Conservation (phyloP, 306 rosid species). For the Prunus mira region DNA sequence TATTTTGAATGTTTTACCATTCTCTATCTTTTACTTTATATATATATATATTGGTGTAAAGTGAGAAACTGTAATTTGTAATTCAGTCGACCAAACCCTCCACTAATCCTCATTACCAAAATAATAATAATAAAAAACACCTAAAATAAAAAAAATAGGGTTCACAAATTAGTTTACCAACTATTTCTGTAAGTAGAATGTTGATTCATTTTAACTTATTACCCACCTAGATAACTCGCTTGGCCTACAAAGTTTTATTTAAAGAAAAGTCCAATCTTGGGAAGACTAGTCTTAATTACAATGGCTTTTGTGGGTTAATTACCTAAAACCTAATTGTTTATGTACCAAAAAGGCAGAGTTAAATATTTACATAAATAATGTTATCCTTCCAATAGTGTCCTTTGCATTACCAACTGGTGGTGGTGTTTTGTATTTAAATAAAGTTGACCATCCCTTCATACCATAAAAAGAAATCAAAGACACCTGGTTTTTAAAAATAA, state of each 20-base stretch:
- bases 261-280: background rate
- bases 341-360: background rate
- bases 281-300: background rate
- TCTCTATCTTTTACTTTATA: no score
- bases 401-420: conserved; percentile 7
- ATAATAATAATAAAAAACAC: background rate
- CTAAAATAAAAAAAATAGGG: background rate
- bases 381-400: conserved; percentile 22
- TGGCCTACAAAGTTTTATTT: background rate
- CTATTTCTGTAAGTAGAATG: background rate
- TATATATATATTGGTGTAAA: background rate
- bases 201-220: background rate
- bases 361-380: background rate
- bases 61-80: background rate
- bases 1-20: no score
- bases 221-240: background rate
- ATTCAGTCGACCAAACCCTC: background rate
- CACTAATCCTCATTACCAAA: background rate
- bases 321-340: background rate
- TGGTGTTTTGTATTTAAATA: conserved; percentile 4
- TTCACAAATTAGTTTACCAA: background rate
- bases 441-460: conserved; percentile 26
- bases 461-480: conserved; percentile 4
- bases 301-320: background rate
- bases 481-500: background rate